A percentile compares a stretch with the other conserved stretches of the same genome.
phyloP scores from a whole-genome alignment of 176 grass and related monocot genomes.

The Musa troglodytarum region DNA sequence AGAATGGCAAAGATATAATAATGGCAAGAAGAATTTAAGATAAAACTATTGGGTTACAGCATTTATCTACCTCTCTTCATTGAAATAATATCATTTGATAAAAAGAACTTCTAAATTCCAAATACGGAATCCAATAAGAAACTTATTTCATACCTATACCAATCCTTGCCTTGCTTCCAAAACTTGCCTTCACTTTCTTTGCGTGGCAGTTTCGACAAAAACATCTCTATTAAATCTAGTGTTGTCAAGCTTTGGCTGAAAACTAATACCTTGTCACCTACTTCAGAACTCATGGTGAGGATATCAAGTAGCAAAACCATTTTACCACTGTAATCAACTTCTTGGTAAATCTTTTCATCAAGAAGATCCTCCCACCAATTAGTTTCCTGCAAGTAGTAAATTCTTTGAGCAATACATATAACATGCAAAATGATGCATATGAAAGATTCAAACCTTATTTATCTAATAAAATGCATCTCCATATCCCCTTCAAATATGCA shows the following conservation, averaged over 20 bases:
- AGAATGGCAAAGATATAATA: too few species aligned
- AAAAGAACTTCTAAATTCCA: neutral
- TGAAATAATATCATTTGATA: too few species aligned
- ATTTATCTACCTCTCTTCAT: too few species aligned
- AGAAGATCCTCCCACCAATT: constrained; percentile 87
- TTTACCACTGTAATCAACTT: constrained; percentile 87
- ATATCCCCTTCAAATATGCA: too few species aligned
- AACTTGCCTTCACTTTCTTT: constrained; percentile 65
- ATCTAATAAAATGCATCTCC: too few species aligned
- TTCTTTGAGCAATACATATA: neutral
- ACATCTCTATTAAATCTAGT: constrained; percentile 84
- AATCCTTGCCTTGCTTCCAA: constrained; percentile 97
- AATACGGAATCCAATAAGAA: too few species aligned
- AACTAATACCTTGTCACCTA: constrained; percentile 79
- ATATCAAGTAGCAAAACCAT: constrained; percentile 94
- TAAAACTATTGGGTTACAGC: too few species aligned
- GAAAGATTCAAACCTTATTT: too few species aligned
- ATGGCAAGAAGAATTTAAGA: too few species aligned
- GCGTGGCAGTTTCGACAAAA: constrained; percentile 64
- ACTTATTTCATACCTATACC: constrained; percentile 69
- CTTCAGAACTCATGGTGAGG: constrained; percentile 58
- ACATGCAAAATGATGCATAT: neutral
- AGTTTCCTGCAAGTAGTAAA: constrained; percentile 34
- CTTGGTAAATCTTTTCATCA: constrained; percentile 53
- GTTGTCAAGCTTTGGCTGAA: constrained; percentile 94